Base-by-base conservation (phyloP, 2,329 filamentous ascomycete genomes). In the Podosphaera xanthii region DNA sequence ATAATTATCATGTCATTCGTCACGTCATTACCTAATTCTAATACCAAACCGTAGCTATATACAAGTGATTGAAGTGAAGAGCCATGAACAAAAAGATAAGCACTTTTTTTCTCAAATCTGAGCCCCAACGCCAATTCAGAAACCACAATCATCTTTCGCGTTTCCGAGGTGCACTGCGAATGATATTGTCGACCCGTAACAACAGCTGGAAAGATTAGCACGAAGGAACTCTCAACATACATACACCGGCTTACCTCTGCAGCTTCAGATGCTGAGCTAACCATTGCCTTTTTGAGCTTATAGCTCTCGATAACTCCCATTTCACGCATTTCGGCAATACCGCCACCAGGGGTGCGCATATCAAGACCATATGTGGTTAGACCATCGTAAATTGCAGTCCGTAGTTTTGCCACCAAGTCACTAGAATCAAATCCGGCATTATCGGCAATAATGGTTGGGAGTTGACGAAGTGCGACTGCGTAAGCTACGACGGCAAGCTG, bases 211-310 rank as follows among this genome's bases (percentile, higher is more conserved):
- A 55, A 50, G 60, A 60, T 55, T n/a, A 58, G 12, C 6, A 33
- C 2, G 42, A 3, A 6, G n/a, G 30, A 49, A 49, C 30, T 46
- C 31, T 14, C 14, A 33, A 33, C 3, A 22, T 38, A 6, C 10
- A 50, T 52, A 2, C 1, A n/a, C 2, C n/a, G 33, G 71, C 82
- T 75, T 77, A 94, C 88, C 80, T 98, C 92, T 64, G 92, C 90
- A 63, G 92, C 92, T 74, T 98, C 92, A 60, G 88, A 94, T 31
- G 92, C 92, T 62, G 89, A 95, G 58, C 86, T 94, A 58, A 98
- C 92, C 59, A 98, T 92, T n/a, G 92, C 92, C 70, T 82, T 85
- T 81, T 98, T 98, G 70, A 98, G 75, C 78, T 98, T 98, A 78
- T 96, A 97, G 72, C 88, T 94, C 75, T 98, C 92, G 65, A 98